phyloP scores from a whole-genome alignment of 345 rosid genomes.

The Turnera subulata region DNA sequence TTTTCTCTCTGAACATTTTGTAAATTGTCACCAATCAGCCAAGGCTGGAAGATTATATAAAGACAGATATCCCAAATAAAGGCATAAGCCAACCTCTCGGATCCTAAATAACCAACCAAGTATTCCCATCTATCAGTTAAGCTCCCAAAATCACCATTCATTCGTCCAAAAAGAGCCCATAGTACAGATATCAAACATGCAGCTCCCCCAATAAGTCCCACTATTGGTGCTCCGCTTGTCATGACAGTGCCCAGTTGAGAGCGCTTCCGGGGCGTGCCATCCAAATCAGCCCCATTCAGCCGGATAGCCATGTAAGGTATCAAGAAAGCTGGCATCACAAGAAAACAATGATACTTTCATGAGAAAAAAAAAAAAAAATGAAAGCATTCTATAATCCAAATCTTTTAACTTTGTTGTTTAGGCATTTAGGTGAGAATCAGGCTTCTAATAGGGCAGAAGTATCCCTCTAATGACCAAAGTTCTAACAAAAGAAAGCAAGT shows the following conservation, averaged over 20 bases:
- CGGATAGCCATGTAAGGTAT: constrained; percentile 95
- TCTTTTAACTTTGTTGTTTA: background rate
- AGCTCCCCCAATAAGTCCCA: constrained; percentile 73
- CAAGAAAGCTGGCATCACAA: constrained; percentile 57
- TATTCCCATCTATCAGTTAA: constrained; percentile 60
- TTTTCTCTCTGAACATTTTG: constrained; percentile 54
- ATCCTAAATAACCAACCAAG: constrained; percentile 61
- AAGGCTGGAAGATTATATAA: constrained; percentile 88
- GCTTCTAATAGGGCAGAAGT: background rate
- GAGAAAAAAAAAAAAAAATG: background rate
- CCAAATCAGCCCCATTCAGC: constrained; percentile 46
- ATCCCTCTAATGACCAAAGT: background rate
- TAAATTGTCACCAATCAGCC: constrained; percentile 85
- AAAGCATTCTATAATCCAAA: background rate
- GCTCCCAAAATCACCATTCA: constrained; percentile 59
- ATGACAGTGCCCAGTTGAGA: constrained; percentile 60
- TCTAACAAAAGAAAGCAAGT: background rate
- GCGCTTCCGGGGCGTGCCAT: constrained; percentile 30
- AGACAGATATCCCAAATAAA: constrained; percentile 86
- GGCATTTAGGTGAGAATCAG: background rate
- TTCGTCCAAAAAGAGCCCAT: constrained; percentile 75
- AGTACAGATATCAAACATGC: constrained; percentile 57
- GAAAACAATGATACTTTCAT: background rate
- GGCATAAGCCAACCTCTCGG: constrained; percentile 88
- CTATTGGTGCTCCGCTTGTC: constrained; percentile 68